Base-by-base conservation (phyloP, 805 yeast species). In the Grigorovia yakushimaensis region DNA sequence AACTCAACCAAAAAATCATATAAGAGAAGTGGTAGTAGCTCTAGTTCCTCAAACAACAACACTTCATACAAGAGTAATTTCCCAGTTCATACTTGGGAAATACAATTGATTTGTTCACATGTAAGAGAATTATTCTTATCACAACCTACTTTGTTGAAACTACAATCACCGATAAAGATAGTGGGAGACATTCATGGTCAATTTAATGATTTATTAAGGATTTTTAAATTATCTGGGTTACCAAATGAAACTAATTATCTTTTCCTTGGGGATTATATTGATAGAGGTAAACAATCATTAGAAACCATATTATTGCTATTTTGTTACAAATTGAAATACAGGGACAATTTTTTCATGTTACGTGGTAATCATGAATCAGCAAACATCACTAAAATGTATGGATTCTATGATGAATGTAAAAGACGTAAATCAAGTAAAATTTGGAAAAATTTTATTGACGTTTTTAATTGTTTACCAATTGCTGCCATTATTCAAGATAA, bases 361-460 rank as follows among this genome's bases (percentile, higher is more conserved):
- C 72, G 98, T 54, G 98, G 98, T 24, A 93, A 93, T 68, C 98
- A 93, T 69, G 98, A 93, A 69, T 87, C 96, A 64, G 98, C 98
- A 19, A 87, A 87, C 61, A 94, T 93, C 47, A 91, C 98, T 2
- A 78, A 95, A 54, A 95, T 93, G 50, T 93, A 93, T 67, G 98
- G 98, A 5, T 93, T 93, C 59, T 93, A 88, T 65, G 98, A 93
- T 68, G 98, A 93, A 67, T 93, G 98, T 73, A 93, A 93, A 65
- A 77, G 98, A 58, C 71, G 98, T 47, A 79, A 94, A 58, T 84
- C 83, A 59, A 77, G 89, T 54, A 91, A 89, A 65, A 81, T 88
- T 6, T 93, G 98, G 98, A 88, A 89, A 63, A 70, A 79, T 47
- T 93, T 93, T 59, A 79, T 93, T 52, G 98, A 93, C 70, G 89